Base-by-base conservation (phyloP, 345 rosid genomes). In the Atalantia buxifolia region DNA sequence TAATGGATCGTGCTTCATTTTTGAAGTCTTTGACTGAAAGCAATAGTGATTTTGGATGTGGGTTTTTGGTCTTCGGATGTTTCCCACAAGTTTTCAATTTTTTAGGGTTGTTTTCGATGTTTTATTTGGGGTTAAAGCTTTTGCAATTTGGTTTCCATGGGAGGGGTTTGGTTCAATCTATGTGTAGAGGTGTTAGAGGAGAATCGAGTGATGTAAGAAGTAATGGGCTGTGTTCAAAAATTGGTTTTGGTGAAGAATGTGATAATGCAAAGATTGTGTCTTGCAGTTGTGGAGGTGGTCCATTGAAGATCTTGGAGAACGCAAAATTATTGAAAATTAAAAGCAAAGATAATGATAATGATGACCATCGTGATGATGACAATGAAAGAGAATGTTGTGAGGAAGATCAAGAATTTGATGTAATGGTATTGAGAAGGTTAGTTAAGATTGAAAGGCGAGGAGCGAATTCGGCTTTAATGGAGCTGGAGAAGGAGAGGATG, bases 401-500 rank as follows among this genome's bases (percentile, higher is more conserved):
- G 22, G 97, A 93, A 80, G 94, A 93, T 71, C 81, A 88, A 57
- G 85, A 77, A 77, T 80, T 76, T 71, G 91, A 93, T 75, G 93
- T 81, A 18, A 73, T 79, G 56, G 76, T 83, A 60, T 78, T 95
- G 78, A 84, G 94, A 83, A 84, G 77, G 78, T 79, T 91, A 81
- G 93, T 93, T 13, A 90, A 87, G 83, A 78, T 78, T 18, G 97
- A 92, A 79, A 86, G 91, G 84, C 79, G 59, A 50, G 84, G 89
- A 78, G 86, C 89, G 6, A 76, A 82, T 6, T 57, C 60, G 71
- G 85, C 91, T 40, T 60, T 42, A 71, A 56, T 38, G 55, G 99
- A 95, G 76, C 88, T 91, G 14, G 96, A 93, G 70, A 88, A 92
- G 65, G 99, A 95, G 79, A 88, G 97, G 81, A 35, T 77, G 77